Evolutionary conservation across 305 asterid species (phyloP).

Genomic region (Fraxinus platypoda): DNA sequence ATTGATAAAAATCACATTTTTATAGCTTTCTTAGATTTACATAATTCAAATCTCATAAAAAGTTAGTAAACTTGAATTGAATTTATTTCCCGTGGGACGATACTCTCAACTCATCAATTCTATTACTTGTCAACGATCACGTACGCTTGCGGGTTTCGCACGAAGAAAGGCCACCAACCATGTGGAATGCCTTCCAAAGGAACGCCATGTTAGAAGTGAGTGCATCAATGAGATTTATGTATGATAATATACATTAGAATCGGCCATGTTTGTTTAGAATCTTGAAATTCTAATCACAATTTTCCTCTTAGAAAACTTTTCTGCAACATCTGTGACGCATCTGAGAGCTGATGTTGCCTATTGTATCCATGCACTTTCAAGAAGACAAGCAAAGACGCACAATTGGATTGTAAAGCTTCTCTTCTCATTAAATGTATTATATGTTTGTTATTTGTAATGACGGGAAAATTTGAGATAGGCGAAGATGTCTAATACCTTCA

Average conservation of each 20-base stretch:
- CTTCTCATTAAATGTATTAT: neutral
- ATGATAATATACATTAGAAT: too few relatives aligned
- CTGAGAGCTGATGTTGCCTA: conserved; percentile 92
- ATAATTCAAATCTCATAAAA: too few relatives aligned
- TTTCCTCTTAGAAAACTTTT: conserved; percentile 48
- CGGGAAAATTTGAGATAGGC: neutral
- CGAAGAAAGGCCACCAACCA: conserved; percentile 94
- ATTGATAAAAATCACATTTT: too few relatives aligned
- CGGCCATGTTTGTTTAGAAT: neutral
- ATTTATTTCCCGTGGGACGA: too few relatives aligned
- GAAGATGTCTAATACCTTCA: too few relatives aligned
- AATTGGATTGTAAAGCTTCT: conserved; percentile 67
- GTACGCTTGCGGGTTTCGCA: too few relatives aligned
- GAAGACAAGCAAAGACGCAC: conserved; percentile 70
- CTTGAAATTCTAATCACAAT: neutral
- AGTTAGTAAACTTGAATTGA: too few relatives aligned
- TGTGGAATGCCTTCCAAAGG: conserved; percentile 78
- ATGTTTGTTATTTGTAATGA: neutral
- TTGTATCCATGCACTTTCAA: conserved; percentile 83
- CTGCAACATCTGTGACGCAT: conserved; percentile 52
- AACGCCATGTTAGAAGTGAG: conserved; percentile 88
- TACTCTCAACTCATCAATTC: too few relatives aligned
- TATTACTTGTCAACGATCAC: too few relatives aligned
- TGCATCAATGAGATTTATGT: neutral
- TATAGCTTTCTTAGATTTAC: too few relatives aligned